Percentiles rank a stretch among this genome's conserved stretches.
These are phyloP conservation scores for Neurospora sp. DNA, from an alignment of 495 filamentous ascomycete species.

Conservation along the genomic window DNA sequence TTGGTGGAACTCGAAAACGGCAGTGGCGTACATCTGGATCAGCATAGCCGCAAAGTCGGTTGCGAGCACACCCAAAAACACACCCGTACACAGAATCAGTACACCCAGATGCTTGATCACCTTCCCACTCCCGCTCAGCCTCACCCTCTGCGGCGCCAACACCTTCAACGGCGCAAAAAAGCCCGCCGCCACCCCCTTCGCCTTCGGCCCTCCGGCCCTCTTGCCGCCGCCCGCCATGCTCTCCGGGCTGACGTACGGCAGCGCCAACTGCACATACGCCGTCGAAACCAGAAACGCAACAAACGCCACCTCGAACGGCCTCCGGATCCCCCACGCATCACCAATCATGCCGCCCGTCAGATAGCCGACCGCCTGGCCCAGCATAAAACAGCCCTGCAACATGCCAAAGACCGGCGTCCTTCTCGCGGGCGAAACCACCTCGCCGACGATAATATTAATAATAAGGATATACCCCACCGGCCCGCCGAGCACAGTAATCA, in stretches of 20 bases:
- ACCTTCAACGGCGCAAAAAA: conserved; percentile 47
- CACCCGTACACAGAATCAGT: conserved; percentile 40
- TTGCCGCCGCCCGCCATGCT: conserved; percentile 22
- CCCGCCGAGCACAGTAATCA: conserved; percentile 47
- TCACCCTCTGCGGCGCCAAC: conserved; percentile 36
- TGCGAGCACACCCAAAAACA: conserved; percentile 46
- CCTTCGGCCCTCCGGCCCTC: neutral
- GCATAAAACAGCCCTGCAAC: conserved; percentile 44
- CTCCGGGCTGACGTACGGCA: conserved; percentile 33
- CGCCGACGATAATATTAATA: conserved; percentile 43
- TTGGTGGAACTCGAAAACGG: conserved; percentile 42
- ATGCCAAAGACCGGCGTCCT: conserved; percentile 44
- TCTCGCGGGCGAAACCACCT: conserved; percentile 37
- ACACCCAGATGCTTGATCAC: conserved; percentile 39
- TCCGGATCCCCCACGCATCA: conserved; percentile 37
- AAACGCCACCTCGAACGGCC: conserved; percentile 44
- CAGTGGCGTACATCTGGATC: conserved; percentile 45
- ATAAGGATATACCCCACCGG: conserved; percentile 47
- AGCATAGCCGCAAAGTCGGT: conserved; percentile 44
- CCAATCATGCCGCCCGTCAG: conserved; percentile 43
- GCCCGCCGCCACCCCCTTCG: conserved; percentile 24
- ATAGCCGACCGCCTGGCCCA: conserved; percentile 44
- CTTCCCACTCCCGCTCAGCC: conserved; percentile 29
- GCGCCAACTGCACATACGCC: conserved; percentile 23
- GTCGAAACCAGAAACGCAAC: conserved; percentile 33